These are phyloP conservation scores for Paecilomyces variotii DNA, from an alignment of 2,329 filamentous ascomycete species.

Conservation along the genomic window DNA sequence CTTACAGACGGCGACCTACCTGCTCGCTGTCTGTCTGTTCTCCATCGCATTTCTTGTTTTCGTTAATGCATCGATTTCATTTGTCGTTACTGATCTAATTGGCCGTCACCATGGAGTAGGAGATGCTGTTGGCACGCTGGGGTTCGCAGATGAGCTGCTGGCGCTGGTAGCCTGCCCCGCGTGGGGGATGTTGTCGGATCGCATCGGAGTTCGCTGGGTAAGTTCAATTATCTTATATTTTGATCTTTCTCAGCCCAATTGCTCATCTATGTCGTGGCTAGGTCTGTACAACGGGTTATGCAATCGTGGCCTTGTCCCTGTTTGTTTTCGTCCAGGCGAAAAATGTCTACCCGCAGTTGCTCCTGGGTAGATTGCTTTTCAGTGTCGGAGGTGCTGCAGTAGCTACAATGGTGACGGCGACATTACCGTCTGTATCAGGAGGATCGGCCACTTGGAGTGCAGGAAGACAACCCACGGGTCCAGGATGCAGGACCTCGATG, in stretches of 20 bases:
- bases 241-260: not conserved
- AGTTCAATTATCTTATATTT: constrained; percentile 9
- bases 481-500: constrained; percentile 41
- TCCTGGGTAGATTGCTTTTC: constrained; percentile 79
- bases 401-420: constrained; percentile 96
- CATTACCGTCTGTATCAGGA: constrained; percentile 63
- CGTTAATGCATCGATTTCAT: constrained; percentile 56
- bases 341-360: constrained; percentile 81
- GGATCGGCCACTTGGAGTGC: constrained; percentile 2
- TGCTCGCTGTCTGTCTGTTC: constrained; percentile 56
- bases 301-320: constrained; percentile 69
- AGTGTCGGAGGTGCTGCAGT: constrained; percentile 86
- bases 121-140: constrained; percentile 50
- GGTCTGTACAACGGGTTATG: constrained; percentile 65
- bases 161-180: constrained; percentile 41
- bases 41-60: constrained; percentile 60
- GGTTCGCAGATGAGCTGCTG: constrained; percentile 43
- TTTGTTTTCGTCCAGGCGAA: constrained; percentile 75
- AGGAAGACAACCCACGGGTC: constrained; percentile 8
- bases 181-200: constrained; percentile 44
- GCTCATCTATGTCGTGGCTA: constrained; percentile 9
- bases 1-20: constrained; percentile 51
- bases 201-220: constrained; percentile 41
- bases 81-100: constrained; percentile 57
- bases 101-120: constrained; percentile 49